phyloP scores from a whole-genome alignment of 2,329 filamentous ascomycete species.

The Corinectria fuckeliana region DNA sequence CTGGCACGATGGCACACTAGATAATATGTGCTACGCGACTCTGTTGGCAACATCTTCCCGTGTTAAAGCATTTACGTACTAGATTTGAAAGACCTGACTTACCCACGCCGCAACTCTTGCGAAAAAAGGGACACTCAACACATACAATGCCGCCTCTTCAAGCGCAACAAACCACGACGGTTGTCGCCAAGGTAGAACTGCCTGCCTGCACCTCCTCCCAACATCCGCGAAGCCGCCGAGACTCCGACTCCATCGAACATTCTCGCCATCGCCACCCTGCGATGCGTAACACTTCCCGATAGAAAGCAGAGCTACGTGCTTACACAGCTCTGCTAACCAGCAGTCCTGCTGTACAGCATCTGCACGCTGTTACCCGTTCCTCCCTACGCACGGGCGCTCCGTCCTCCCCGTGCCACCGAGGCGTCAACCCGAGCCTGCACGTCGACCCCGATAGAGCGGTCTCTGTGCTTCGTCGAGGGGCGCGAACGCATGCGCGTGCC shows the following conservation, averaged over 20 bases:
- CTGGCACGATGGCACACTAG: neutral
- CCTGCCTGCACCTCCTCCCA: neutral
- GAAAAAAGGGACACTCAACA: neutral
- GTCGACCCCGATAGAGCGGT: slow-evolving; percentile 5
- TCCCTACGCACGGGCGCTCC: neutral
- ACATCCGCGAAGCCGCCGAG: neutral
- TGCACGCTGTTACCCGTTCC: neutral
- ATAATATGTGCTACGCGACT: neutral
- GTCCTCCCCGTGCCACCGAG: neutral
- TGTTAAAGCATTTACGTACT: too few species aligned
- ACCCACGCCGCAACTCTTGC: neutral
- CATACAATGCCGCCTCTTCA: neutral
- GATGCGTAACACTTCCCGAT: neutral
- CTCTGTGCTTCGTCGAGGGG: neutral
- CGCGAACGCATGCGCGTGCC: slow-evolving; percentile 7
- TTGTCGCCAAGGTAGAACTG: neutral
- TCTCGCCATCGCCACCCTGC: too few species aligned
- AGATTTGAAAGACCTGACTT: neutral
- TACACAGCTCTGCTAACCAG: neutral
- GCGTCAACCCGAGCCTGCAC: neutral
- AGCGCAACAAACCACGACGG: neutral
- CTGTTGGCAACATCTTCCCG: neutral
- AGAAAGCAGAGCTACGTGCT: neutral
- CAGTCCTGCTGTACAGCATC: neutral
- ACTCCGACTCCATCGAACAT: neutral